Evolutionary conservation across 805 yeast species (phyloP), one percentile per base, ranked within the genome.

Genomic region (Saccharomycodes ludwigii): DNA sequence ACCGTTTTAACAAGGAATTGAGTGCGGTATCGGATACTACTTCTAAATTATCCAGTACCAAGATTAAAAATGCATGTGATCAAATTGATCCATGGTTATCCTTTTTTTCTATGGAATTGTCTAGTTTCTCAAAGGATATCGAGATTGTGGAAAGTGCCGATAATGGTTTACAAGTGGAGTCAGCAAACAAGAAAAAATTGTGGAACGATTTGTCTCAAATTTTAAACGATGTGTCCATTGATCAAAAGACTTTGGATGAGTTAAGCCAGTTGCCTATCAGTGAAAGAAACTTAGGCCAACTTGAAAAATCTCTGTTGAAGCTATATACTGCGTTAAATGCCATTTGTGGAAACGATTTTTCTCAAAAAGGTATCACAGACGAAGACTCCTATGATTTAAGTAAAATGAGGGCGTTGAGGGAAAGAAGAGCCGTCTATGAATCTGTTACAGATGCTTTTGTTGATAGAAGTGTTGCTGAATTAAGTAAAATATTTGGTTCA

Each of bases 81-180:
- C 58, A 59, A 23, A 58, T 79, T 31, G 72, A 66, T 32, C 71
- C 75, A 2, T 52, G 66, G 11, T 52, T 78, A 33, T 66, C 73
- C 3, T 57, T 68, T 20, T 73, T 73, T 40, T 62, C 71, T 11
- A 74, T 76, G 40, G 81, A 76, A 39, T 54, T 77, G 30, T 65
- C 74, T 10, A 66, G 75, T 3, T 69, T 83, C 22, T 68, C 75
- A 10, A 72, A 72, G 3, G 88, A 80, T 38, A 72, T 86, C 31
- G 67, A 70, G 28, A 69, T 66, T 31, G 73, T 85, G 25, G 94
- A 84, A 47, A 62, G 64, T 21, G 80, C 77, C 47, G 75, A 86
- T 3, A 73, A 78, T 43, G 94, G 94, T 30, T 54, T 84, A 12
- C 95, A 86, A 54, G 77, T 86, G 5, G 76, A 76, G 42, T 72